Percentiles rank a stretch among this genome's conserved stretches.
Evolutionary conservation across 257 asterid genomes (phyloP).

Genomic region (Nicotiana obtusifolia): DNA sequence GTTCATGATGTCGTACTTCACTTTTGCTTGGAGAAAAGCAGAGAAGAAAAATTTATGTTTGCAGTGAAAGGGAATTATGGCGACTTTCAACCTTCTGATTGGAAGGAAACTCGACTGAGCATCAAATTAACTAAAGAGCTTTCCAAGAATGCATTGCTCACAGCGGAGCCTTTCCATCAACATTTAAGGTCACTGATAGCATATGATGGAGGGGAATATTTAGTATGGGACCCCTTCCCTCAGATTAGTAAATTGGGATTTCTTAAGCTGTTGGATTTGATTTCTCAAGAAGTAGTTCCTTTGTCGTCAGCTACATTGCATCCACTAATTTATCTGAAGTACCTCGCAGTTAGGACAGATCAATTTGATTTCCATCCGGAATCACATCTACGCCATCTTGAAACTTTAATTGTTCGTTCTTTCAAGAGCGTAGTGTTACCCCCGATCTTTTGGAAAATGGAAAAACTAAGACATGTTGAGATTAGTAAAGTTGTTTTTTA

Average conservation of each 20-base stretch:
- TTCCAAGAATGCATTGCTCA: background rate
- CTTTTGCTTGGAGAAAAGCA: background rate
- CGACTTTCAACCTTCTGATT: background rate
- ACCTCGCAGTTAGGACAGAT: background rate
- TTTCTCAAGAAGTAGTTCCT: background rate
- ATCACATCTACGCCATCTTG: background rate
- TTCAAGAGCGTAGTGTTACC: background rate
- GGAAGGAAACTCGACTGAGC: background rate
- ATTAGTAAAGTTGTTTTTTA: no score
- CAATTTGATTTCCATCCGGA: background rate
- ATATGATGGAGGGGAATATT: background rate
- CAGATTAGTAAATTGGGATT: background rate
- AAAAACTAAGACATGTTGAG: no score
- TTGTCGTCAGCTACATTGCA: background rate
- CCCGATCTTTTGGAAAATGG: background rate
- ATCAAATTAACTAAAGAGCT: background rate
- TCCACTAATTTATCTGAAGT: background rate
- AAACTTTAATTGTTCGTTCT: background rate
- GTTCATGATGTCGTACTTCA: constrained; percentile 5
- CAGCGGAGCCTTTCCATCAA: background rate
- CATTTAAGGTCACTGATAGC: background rate
- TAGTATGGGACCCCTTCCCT: background rate
- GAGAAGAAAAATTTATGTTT: background rate
- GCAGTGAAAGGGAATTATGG: background rate
- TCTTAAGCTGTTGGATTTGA: background rate